Conservation (phyloP, 192 early-diverging fungal species). For the Phycomyces nitens region DNA sequence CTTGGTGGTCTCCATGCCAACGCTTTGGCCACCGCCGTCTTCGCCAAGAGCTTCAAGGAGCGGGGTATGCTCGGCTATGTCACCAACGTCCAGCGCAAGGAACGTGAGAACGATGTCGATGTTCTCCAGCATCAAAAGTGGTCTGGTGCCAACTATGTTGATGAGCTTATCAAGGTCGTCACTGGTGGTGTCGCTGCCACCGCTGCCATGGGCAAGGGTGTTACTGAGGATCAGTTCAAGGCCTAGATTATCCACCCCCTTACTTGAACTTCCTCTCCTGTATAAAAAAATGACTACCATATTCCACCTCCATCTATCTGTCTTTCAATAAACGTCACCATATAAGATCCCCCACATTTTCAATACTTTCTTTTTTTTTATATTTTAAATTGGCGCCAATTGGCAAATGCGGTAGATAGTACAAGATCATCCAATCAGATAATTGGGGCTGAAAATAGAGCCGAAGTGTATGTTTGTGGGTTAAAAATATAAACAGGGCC, state of each 20-base stretch:
- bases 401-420: too few relatives aligned
- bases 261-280: too few relatives aligned
- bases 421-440: too few relatives aligned
- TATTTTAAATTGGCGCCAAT: too few relatives aligned
- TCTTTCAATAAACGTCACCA: too few relatives aligned
- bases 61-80: constrained; percentile 96
- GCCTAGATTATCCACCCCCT: neutral
- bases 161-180: constrained; percentile 84
- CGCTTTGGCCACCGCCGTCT: constrained; percentile 73
- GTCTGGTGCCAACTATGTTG: constrained; percentile 70
- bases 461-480: too few relatives aligned
- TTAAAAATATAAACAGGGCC: too few relatives aligned
- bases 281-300: too few relatives aligned
- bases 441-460: too few relatives aligned
- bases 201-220: constrained; percentile 93
- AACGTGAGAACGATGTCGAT: constrained; percentile 87
- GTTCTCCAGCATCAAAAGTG: constrained; percentile 87
- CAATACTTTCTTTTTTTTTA: too few relatives aligned
- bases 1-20: constrained; percentile 93
- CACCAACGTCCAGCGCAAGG: constrained; percentile 88
- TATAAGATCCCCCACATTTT: too few relatives aligned
- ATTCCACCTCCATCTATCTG: too few relatives aligned
- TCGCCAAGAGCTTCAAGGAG: constrained; percentile 84
- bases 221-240: constrained; percentile 78
- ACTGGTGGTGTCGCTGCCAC: constrained; percentile 92